These are phyloP conservation scores for Catunica adiposa DNA, from an alignment of 2,329 filamentous ascomycete species.

Conservation along the genomic window DNA sequence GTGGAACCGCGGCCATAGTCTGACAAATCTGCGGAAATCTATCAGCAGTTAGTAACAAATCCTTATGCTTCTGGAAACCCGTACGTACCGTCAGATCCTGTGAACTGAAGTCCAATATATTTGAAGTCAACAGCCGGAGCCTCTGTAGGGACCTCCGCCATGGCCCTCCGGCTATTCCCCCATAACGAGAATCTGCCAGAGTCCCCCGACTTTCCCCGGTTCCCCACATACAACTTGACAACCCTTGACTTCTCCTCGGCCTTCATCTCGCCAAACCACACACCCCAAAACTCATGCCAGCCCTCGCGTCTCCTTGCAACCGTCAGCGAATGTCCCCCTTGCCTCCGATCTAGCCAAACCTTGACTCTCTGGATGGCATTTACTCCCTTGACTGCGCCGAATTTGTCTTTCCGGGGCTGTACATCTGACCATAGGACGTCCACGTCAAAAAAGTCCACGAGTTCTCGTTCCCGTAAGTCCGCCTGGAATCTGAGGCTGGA, in stretches of 20 bases:
- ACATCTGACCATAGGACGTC: constrained; percentile 36
- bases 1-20: too few species aligned
- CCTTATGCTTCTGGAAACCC: neutral
- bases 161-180: too few species aligned
- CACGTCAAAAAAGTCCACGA: constrained; percentile 35
- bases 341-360: constrained; percentile 28
- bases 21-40: too few species aligned
- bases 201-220: too few species aligned
- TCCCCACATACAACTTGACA: too few species aligned
- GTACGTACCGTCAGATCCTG: constrained; percentile 26
- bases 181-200: too few species aligned
- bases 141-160: too few species aligned
- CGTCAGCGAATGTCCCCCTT: too few species aligned
- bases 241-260: too few species aligned
- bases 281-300: neutral
- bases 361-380: constrained; percentile 36
- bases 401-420: constrained; percentile 32
- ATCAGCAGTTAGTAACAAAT: neutral
- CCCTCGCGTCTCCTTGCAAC: neutral
- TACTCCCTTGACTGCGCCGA: constrained; percentile 33
- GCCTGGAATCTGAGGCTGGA: constrained; percentile 32
- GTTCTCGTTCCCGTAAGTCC: constrained; percentile 30
- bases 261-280: constrained; percentile 13
- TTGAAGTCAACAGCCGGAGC: constrained; percentile 23
- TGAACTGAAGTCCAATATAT: constrained; percentile 35